Conservation (phyloP, 2,329 filamentous ascomycete species). For the Leptodontidium sp. region DNA sequence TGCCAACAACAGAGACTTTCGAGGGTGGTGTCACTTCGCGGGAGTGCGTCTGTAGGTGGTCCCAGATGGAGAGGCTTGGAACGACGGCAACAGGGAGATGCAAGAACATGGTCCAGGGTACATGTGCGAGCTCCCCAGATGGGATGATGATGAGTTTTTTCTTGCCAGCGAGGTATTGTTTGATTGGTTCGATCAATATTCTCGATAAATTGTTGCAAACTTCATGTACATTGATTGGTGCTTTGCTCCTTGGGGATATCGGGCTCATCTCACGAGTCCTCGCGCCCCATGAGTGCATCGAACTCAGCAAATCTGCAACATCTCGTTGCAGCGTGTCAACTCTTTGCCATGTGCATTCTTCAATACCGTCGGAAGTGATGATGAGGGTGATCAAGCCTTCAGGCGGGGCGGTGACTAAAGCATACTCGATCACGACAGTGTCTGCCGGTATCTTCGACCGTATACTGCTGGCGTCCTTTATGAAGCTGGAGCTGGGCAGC, state of each 20-base stretch:
- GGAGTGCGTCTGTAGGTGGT: slow-evolving; percentile 18
- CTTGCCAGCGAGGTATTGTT: background rate
- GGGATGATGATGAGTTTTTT: slow-evolving; percentile 19
- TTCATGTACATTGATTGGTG: slow-evolving; percentile 11
- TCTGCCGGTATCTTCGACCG: slow-evolving; percentile 10
- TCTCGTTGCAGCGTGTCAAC: slow-evolving; percentile 6
- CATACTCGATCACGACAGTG: slow-evolving; percentile 18
- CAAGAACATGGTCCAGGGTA: slow-evolving; percentile 18
- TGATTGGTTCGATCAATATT: slow-evolving; percentile 18
- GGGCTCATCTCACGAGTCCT: slow-evolving; percentile 17
- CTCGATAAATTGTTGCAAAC: slow-evolving; percentile 5
- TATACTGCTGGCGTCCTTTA: slow-evolving; percentile 18
- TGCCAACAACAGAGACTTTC: slow-evolving; percentile 20
- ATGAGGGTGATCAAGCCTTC: slow-evolving; percentile 18
- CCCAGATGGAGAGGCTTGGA: slow-evolving; percentile 20
- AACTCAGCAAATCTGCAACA: slow-evolving; percentile 8
- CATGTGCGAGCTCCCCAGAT: slow-evolving; percentile 15
- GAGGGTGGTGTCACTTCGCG: background rate
- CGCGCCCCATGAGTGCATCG: slow-evolving; percentile 10
- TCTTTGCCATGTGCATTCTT: slow-evolving; percentile 21
- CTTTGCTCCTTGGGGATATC: slow-evolving; percentile 7
- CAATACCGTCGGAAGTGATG: slow-evolving; percentile 16
- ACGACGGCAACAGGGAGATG: slow-evolving; percentile 9
- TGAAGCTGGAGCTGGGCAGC: slow-evolving; percentile 15
- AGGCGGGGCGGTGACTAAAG: slow-evolving; percentile 5